A percentile compares a stretch with the other conserved stretches of the same genome.
Evolutionary conservation across 2,329 filamentous ascomycete genomes (phyloP).

Genomic region (Botryotinia narcissicola): DNA sequence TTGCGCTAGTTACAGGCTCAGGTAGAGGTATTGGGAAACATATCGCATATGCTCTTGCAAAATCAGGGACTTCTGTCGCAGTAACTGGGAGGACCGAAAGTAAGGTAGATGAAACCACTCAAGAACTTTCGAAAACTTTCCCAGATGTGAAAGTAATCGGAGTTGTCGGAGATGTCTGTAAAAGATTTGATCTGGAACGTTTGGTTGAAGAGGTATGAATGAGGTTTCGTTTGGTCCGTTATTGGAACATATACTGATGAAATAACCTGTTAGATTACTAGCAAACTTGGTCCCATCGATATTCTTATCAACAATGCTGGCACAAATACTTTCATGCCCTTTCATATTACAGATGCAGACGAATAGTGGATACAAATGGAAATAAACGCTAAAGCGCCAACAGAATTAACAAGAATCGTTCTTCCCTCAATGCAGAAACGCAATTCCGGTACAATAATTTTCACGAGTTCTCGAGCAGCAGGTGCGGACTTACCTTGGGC

Average conservation of each 20-base stretch:
- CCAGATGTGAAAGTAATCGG: conserved; percentile 22
- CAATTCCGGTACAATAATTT: conserved; percentile 26
- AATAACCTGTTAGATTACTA: conserved; percentile 14
- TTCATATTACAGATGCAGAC: conserved; percentile 27
- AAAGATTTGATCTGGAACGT: conserved; percentile 20
- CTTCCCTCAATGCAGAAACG: conserved; percentile 26
- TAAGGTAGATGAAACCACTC: conserved; percentile 23
- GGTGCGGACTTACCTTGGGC: conserved; percentile 27
- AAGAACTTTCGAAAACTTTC: conserved; percentile 18
- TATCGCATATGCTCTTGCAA: conserved; percentile 26
- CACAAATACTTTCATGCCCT: conserved; percentile 29
- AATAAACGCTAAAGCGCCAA: conserved; percentile 27
- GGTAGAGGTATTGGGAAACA: conserved; percentile 27
- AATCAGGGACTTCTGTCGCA: conserved; percentile 24
- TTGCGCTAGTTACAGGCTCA: conserved; percentile 28
- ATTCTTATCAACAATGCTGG: conserved; percentile 30
- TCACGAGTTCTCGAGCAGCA: conserved; percentile 27
- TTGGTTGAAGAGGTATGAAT: conserved; percentile 23
- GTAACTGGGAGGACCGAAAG: conserved; percentile 24
- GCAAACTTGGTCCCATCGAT: conserved; percentile 24
- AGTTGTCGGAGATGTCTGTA: conserved; percentile 25
- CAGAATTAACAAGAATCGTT: conserved; percentile 26
- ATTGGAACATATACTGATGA: not conserved
- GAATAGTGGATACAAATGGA: conserved; percentile 29
- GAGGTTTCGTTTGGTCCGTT: not conserved